Conservation (phyloP, 106 monocot genomes). For the Acanthochlamys bracteata region DNA sequence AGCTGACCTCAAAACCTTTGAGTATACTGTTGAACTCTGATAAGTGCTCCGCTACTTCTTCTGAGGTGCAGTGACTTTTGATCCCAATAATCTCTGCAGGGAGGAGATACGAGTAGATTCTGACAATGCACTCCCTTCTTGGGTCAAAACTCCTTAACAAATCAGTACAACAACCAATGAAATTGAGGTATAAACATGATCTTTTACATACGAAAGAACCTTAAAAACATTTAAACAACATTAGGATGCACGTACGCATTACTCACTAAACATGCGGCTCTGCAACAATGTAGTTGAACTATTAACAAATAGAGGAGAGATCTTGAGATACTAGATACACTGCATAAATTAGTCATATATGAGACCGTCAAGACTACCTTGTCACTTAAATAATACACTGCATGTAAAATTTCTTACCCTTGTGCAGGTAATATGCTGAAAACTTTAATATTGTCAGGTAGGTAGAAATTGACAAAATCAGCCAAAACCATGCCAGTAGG, state of each 20-base stretch:
- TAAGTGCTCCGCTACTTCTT: slow-evolving; percentile 48
- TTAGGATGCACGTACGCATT: no score
- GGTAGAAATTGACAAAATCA: slow-evolving; percentile 63
- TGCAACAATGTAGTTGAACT: no score
- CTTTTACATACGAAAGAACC: background rate
- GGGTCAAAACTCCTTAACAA: slow-evolving; percentile 83
- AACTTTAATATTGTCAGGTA: slow-evolving; percentile 69
- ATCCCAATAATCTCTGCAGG: slow-evolving; percentile 89
- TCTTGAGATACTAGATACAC: background rate
- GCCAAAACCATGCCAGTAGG: slow-evolving; percentile 60
- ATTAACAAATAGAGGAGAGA: no score
- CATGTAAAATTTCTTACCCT: slow-evolving; percentile 24
- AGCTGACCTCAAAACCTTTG: slow-evolving; percentile 59
- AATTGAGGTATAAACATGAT: background rate
- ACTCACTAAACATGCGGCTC: no score
- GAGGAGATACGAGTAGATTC: slow-evolving; percentile 84
- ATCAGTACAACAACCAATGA: background rate
- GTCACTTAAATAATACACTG: background rate
- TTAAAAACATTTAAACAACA: background rate
- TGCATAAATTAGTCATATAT: background rate
- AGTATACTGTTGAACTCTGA: slow-evolving; percentile 72
- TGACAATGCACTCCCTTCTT: slow-evolving; percentile 68
- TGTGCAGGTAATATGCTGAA: slow-evolving; percentile 94
- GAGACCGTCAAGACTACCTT: background rate
- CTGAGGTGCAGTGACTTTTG: slow-evolving; percentile 23